Evolutionary conservation across 2,329 filamentous ascomycete species (phyloP).

Genomic region (Claviceps maximensis): DNA sequence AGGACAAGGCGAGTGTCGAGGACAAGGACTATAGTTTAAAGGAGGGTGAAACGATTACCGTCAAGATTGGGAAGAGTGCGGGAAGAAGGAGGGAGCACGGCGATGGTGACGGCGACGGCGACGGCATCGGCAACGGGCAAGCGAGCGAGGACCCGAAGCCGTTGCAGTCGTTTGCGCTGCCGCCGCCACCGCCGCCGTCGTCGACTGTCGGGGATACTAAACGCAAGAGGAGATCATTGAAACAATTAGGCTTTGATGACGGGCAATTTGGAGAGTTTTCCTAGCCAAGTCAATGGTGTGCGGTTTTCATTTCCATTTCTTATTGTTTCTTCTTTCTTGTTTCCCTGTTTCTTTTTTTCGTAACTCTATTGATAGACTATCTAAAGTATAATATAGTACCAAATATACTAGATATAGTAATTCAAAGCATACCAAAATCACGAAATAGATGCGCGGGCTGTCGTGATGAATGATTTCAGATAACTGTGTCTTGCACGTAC

Average conservation of each 20-base stretch:
- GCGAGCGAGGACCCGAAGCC: constrained; percentile 15
- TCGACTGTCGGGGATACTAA: constrained; percentile 50
- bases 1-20: constrained; percentile 11
- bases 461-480: too few relatives aligned
- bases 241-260: constrained; percentile 72
- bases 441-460: too few relatives aligned
- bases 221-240: constrained; percentile 41
- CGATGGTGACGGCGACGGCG: background rate
- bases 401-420: constrained; percentile 3
- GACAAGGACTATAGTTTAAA: constrained; percentile 68
- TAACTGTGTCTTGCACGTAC: too few relatives aligned
- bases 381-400: background rate
- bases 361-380: too few relatives aligned
- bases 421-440: background rate
- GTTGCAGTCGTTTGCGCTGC: constrained; percentile 53
- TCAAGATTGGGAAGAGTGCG: constrained; percentile 53
- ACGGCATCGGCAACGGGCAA: background rate
- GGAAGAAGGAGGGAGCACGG: constrained; percentile 30
- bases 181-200: constrained; percentile 50
- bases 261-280: constrained; percentile 80
- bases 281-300: constrained; percentile 20
- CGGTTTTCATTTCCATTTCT: background rate
- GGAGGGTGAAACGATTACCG: constrained; percentile 77
- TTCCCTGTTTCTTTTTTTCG: background rate
- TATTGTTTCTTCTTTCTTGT: background rate